Base-by-base conservation (phyloP, 352 stramenopile genomes). In the Phytophthora sansomeana region DNA sequence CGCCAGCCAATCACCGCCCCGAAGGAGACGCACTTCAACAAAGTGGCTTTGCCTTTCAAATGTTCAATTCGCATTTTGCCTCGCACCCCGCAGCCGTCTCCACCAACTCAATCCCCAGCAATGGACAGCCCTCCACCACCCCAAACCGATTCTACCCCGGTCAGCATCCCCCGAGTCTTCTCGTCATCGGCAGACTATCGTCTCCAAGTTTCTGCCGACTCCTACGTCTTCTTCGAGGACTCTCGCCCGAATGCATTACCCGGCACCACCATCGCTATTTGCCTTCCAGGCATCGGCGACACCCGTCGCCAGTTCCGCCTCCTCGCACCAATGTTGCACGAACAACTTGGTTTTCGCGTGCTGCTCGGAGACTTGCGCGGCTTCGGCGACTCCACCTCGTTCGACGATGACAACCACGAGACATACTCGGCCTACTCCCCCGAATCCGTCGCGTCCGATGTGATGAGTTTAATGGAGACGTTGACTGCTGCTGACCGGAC, bases 291-390 rank as follows among this genome's bases (percentile, higher is more conserved):
- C 24, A 78, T 85, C 19, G 74, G 72, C 17, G 74, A 83, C 44
- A 81, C 69, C 5, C 72, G 77, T 1, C 69, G 74, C 33, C 76
- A 80, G 48, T 81, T 77, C 49, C 77, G 74, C 6, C 41, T 78
- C 11, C 36, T 85, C 24, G 77, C 74, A 1, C 74, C 77, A 14
- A 33, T 81, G 29, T 48, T 85, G 24, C 75, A 83, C 38, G 63
- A 74, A 3, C 62, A 58, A 19, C 58, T 80, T 4, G 59, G 77
- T 2, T 59, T 63, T 10, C 73, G 67, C 26, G 72, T 79, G 17
- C 38, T 80, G 16, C 51, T 81, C 26, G 68, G 74, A 29, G 74
- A 85, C 53, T 58, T 85, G 44, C 77, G 77, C 8, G 77, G 74
- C 32, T 80, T 78, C 42, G 77, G 77, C 24, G 67, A 85, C 28